phyloP scores from a whole-genome alignment of 2,329 filamentous ascomycete genomes.

The Phyllosticta paracitricarpa region DNA sequence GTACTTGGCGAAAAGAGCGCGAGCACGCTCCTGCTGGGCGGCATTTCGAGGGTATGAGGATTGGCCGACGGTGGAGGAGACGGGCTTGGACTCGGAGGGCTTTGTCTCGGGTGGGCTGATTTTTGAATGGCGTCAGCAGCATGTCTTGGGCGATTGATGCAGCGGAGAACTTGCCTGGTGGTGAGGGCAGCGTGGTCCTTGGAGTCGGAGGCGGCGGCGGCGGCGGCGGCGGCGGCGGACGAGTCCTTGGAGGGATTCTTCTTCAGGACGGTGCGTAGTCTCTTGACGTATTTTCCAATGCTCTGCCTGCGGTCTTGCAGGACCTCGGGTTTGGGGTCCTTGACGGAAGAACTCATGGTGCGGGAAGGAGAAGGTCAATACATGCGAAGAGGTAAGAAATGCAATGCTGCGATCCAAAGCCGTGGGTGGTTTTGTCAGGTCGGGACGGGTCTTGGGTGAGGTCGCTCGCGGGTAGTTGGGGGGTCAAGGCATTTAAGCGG shows the following conservation, averaged over 20 bases:
- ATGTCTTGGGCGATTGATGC: conserved; percentile 1
- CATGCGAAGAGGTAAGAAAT: not conserved
- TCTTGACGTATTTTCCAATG: conserved; percentile 30
- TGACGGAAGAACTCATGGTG: conserved; percentile 5
- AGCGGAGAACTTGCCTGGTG: conserved; percentile 6
- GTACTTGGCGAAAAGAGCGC: conserved; percentile 33
- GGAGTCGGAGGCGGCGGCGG: not conserved
- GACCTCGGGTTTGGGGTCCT: conserved; percentile 2
- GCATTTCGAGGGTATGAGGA: conserved; percentile 15
- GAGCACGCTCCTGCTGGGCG: conserved; percentile 30
- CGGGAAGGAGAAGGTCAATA: not conserved
- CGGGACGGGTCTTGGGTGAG: too few species aligned
- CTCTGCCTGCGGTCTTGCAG: conserved; percentile 21
- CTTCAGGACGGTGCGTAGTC: conserved; percentile 30
- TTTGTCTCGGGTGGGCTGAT: conserved; percentile 2
- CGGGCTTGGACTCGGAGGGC: conserved; percentile 8
- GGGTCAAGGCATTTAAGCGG: too few species aligned
- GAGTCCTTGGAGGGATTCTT: conserved; percentile 16
- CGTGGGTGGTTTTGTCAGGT: too few species aligned
- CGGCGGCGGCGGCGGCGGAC: not conserved
- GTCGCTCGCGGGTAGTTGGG: too few species aligned
- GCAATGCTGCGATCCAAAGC: too few species aligned
- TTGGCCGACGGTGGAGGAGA: conserved; percentile 9
- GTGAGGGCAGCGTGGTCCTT: conserved; percentile 2
- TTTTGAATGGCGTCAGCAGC: conserved; percentile 1